phyloP scores from a whole-genome alignment of 345 rosid species.

The Citrus inodora region DNA sequence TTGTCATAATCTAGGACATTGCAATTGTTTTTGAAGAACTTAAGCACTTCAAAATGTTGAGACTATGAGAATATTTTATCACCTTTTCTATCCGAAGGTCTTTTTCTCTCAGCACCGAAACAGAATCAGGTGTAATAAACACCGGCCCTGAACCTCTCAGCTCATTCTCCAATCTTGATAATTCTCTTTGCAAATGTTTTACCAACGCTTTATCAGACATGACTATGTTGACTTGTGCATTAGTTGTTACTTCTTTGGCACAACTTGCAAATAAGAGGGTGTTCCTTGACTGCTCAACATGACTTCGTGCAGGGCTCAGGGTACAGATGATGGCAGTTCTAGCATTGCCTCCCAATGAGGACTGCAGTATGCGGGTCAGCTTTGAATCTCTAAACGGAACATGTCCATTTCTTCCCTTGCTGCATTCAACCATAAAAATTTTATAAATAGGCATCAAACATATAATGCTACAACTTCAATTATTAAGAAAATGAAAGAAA shows the following conservation, averaged over 20 bases:
- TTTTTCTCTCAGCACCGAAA: conserved; percentile 53
- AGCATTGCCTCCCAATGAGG: conserved; percentile 90
- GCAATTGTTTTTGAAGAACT: neutral
- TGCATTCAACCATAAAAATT: conserved; percentile 40
- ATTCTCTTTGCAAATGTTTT: conserved; percentile 84
- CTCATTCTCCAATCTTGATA: conserved; percentile 80
- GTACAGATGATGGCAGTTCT: conserved; percentile 93
- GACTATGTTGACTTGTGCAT: conserved; percentile 84
- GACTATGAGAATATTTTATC: conserved; percentile 5
- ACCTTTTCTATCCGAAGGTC: conserved; percentile 86
- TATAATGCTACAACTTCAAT: neutral
- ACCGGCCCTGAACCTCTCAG: conserved; percentile 45
- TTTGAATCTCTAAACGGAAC: conserved; percentile 93
- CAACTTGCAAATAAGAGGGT: conserved; percentile 92
- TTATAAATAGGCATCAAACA: conserved; percentile 6
- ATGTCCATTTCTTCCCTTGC: conserved; percentile 92
- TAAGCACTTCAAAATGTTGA: neutral
- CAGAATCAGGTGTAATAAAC: conserved; percentile 39
- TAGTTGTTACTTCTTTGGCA: conserved; percentile 89
- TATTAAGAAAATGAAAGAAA: neutral
- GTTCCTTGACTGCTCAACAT: conserved; percentile 93
- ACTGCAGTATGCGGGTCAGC: conserved; percentile 90
- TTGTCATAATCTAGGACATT: neutral
- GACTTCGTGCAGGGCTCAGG: conserved; percentile 87
- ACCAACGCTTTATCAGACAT: conserved; percentile 87